Evolutionary conservation across 345 rosid genomes (phyloP), one percentile per base, ranked within the genome.

Genomic region (Gossypium sturtianum): DNA sequence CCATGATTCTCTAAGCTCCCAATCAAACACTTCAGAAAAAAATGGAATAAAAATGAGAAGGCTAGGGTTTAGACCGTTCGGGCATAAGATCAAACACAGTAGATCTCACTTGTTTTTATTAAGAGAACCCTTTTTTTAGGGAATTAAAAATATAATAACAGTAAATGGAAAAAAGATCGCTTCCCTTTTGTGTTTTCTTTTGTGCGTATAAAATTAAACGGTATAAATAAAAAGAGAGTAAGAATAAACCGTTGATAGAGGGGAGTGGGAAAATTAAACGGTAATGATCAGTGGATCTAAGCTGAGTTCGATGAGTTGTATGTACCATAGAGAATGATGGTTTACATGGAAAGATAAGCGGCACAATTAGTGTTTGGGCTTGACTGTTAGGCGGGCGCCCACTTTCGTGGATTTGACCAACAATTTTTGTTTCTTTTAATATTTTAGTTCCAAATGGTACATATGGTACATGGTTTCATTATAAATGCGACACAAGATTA

Each of bases 1-100:
- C 82, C 94, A 89, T 87, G 81, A 80, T 64, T 65, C 51, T 47
- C 17, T 27, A 57, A 66, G 23, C 25, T 73, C 54, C 51, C 73
- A 71, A 70, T 27, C 57, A 70, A 75, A 80, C 23, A 22, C 47
- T 57, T 62, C 0, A 17, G 60, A 23, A 60, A 7, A 41, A 57
- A 41, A 4, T 17, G 34, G n/a, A 19, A 58, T 12, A 2, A 19
- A 60, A 13, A 13, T 20, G 61, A 4, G 64, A 60, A 60, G 16
- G n/a, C 27, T 60, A 60, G 64, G 64, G 64, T 25, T 60, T 25
- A 25, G 19, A 25, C 41, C 41, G n/a, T 60, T 60, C 7, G 41
- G 19, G 38, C 41, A 60, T 12, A 25, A 12, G 16, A 59, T 60
- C 43, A 27, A 25, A 27, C 64, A 25, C 5, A 12, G 41, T 59